A percentile compares a stretch with the other conserved stretches of the same genome.
Conservation (phyloP, 805 yeast genomes). For the Yamadazyma paraphyllophila region DNA sequence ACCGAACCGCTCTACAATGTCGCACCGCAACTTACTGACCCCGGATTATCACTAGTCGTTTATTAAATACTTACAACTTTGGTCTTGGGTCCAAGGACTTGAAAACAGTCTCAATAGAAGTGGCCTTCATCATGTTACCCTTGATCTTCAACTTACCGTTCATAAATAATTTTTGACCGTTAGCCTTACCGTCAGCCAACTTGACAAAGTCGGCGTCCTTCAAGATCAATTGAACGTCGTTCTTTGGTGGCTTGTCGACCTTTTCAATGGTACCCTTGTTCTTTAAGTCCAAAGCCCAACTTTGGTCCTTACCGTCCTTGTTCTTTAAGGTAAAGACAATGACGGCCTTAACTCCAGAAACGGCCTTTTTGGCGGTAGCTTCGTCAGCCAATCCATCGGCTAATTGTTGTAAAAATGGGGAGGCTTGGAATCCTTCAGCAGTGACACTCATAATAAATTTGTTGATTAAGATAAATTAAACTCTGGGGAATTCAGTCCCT, state of each 20-base stretch:
- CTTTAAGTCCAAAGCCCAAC: conserved; percentile 71
- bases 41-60: background rate
- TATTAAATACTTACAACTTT: conserved; percentile 30
- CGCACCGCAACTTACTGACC: too few species aligned
- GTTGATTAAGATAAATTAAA: background rate
- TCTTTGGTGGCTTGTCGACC: conserved; percentile 46
- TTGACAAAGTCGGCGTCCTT: conserved; percentile 68
- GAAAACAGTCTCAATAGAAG: conserved; percentile 67
- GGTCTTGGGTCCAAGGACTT: conserved; percentile 48
- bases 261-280: conserved; percentile 47
- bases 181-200: conserved; percentile 74
- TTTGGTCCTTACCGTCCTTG: conserved; percentile 54
- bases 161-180: conserved; percentile 83
- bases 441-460: conserved; percentile 21
- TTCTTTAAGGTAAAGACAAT: conserved; percentile 68
- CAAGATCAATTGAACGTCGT: conserved; percentile 64
- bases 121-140: conserved; percentile 90
- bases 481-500: conserved; percentile 1
- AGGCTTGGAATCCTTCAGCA: conserved; percentile 44
- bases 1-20: too few species aligned
- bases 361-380: conserved; percentile 36
- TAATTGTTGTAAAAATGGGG: conserved; percentile 40
- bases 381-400: conserved; percentile 37
- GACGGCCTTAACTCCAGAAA: conserved; percentile 53
- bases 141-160: conserved; percentile 80